These are phyloP conservation scores for Conringia planisiliqua DNA, from an alignment of 345 rosid species.

Conservation along the genomic window DNA sequence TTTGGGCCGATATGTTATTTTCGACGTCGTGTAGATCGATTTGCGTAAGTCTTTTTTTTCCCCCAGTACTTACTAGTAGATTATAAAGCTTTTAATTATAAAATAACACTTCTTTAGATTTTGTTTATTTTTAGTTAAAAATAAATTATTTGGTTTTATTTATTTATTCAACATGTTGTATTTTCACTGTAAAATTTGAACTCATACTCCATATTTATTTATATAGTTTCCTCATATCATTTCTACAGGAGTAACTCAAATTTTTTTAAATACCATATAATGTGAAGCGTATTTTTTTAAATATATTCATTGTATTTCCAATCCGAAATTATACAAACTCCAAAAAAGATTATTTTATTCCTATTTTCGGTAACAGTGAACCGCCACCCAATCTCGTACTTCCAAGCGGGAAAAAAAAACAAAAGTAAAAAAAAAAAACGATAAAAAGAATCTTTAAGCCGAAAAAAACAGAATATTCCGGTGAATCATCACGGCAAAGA, in stretches of 20 bases:
- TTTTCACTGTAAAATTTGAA: too few species aligned
- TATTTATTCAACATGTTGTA: too few species aligned
- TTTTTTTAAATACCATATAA: too few species aligned
- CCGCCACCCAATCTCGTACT: conserved; percentile 18
- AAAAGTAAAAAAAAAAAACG: not conserved
- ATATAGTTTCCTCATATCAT: too few species aligned
- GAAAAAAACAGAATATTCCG: not conserved
- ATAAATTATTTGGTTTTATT: too few species aligned
- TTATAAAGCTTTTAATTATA: not conserved
- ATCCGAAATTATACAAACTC: conserved; percentile 19
- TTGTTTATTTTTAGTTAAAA: too few species aligned
- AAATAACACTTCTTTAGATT: too few species aligned
- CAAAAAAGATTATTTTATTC: conserved; percentile 12
- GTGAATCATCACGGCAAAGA: conserved; percentile 31
- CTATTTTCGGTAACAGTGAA: conserved; percentile 28
- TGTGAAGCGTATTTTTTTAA: too few species aligned
- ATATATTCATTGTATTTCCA: not conserved
- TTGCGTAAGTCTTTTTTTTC: not conserved
- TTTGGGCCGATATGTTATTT: not conserved
- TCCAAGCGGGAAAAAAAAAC: not conserved
- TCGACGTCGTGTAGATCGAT: not conserved
- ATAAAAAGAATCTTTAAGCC: conserved; percentile 10
- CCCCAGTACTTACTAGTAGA: not conserved
- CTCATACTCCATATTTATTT: too few species aligned
- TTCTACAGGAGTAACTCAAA: too few species aligned